These are phyloP conservation scores for Geranomyces variabilis DNA, from an alignment of 192 early-diverging fungal genomes.

Conservation along the genomic window DNA sequence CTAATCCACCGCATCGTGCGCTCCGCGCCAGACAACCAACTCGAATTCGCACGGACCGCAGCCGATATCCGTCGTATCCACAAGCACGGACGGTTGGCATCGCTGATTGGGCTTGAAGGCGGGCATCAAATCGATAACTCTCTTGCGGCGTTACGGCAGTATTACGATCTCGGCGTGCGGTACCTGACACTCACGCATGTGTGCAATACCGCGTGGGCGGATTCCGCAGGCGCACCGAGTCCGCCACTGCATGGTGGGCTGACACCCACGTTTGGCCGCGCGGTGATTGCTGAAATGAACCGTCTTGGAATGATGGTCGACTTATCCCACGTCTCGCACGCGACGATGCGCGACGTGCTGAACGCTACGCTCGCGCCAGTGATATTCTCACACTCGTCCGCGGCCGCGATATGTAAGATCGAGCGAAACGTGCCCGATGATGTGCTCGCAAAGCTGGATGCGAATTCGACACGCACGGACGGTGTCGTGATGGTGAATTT, in stretches of 20 bases:
- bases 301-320: constrained; percentile 73
- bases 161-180: constrained; percentile 62
- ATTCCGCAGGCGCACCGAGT: constrained; percentile 30
- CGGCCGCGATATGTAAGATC: constrained; percentile 52
- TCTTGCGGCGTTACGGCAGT: constrained; percentile 54
- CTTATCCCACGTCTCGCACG: constrained; percentile 59
- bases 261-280: constrained; percentile 52
- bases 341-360: constrained; percentile 62
- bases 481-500: constrained; percentile 70
- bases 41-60: constrained; percentile 47
- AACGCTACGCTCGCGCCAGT: constrained; percentile 56
- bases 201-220: constrained; percentile 61
- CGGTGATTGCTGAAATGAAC: constrained; percentile 70
- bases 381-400: constrained; percentile 66
- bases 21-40: constrained; percentile 47
- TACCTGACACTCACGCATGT: constrained; percentile 73
- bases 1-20: constrained; percentile 61
- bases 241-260: constrained; percentile 52
- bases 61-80: constrained; percentile 51
- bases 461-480: too few species aligned
- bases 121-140: constrained; percentile 68
- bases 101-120: constrained; percentile 70
- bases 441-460: constrained; percentile 45
- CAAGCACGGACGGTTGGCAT: constrained; percentile 53
- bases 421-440: constrained; percentile 67